Conservation (phyloP, 1,284 basidiomycete genomes). For the Fomes fomentarius region DNA sequence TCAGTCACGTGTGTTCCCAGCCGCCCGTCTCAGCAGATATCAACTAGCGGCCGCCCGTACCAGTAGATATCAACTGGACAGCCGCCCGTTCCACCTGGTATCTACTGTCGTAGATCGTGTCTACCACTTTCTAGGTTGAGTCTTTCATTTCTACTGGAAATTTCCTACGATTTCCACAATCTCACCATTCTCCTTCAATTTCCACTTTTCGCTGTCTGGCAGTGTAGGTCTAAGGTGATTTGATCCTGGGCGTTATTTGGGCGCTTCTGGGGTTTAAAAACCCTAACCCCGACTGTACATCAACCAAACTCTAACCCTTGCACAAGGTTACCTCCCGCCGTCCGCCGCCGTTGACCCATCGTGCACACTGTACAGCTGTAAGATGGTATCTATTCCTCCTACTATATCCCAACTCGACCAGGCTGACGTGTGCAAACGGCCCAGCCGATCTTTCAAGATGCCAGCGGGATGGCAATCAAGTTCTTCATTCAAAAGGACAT, state of each 20-base stretch:
- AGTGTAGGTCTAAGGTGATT: no score
- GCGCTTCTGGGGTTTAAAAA: conserved; percentile 25
- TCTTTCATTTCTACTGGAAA: no score
- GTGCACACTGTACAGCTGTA: conserved; percentile 2
- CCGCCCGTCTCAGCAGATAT: no score
- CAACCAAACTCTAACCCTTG: conserved; percentile 36
- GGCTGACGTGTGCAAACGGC: conserved; percentile 15
- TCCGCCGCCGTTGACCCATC: background rate
- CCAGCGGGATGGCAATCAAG: conserved; percentile 65
- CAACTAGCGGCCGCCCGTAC: no score
- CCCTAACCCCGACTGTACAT: conserved; percentile 35
- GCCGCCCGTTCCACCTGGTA: no score
- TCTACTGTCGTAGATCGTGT: no score
- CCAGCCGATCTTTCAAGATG: conserved; percentile 70
- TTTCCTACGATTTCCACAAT: no score
- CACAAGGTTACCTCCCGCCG: conserved; percentile 27
- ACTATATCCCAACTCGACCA: background rate
- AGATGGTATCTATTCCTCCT: conserved; percentile 28
- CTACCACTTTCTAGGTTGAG: no score
- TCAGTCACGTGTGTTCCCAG: no score
- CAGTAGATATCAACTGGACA: no score
- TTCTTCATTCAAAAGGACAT: conserved; percentile 83
- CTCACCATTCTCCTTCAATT: no score
- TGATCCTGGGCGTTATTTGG: background rate
- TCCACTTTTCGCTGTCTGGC: no score